phyloP scores from a whole-genome alignment of 208 protist genomes.

The Crithidia thermophila region DNA sequence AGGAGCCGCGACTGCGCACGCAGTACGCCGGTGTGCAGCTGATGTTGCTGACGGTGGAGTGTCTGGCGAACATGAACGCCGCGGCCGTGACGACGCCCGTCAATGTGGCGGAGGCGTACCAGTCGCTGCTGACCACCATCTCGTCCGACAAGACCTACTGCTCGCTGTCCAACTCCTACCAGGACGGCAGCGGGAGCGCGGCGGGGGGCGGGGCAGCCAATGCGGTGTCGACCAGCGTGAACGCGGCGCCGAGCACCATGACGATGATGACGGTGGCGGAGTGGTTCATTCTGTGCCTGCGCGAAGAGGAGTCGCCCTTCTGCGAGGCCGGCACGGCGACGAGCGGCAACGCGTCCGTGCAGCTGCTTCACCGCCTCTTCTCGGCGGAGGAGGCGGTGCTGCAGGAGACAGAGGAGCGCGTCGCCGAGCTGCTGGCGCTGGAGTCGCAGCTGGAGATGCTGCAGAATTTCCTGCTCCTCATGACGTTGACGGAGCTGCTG shows the following conservation, averaged over 20 bases:
- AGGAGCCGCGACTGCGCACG: conserved; percentile 47
- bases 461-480: conserved; percentile 43
- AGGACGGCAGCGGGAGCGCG: neutral
- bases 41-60: conserved; percentile 68
- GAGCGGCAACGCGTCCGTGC: conserved; percentile 56
- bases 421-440: conserved; percentile 53
- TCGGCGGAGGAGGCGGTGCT: conserved; percentile 51
- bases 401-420: conserved; percentile 47
- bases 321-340: conserved; percentile 33
- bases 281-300: conserved; percentile 69
- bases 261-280: conserved; percentile 55
- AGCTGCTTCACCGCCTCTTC: conserved; percentile 55
- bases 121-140: conserved; percentile 54
- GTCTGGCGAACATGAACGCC: conserved; percentile 81
- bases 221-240: too few relatives aligned
- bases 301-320: conserved; percentile 72
- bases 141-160: conserved; percentile 50
- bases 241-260: conserved; percentile 31
- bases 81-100: conserved; percentile 33
- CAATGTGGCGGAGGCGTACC: conserved; percentile 43
- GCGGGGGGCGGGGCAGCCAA: neutral
- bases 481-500: conserved; percentile 76
- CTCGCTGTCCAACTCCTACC: conserved; percentile 23
- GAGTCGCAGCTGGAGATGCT: conserved; percentile 75
- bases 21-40: conserved; percentile 80